Evolutionary conservation across 192 early-diverging fungal species (phyloP).

Genomic region (Gryganskiella cystojenkinii): DNA sequence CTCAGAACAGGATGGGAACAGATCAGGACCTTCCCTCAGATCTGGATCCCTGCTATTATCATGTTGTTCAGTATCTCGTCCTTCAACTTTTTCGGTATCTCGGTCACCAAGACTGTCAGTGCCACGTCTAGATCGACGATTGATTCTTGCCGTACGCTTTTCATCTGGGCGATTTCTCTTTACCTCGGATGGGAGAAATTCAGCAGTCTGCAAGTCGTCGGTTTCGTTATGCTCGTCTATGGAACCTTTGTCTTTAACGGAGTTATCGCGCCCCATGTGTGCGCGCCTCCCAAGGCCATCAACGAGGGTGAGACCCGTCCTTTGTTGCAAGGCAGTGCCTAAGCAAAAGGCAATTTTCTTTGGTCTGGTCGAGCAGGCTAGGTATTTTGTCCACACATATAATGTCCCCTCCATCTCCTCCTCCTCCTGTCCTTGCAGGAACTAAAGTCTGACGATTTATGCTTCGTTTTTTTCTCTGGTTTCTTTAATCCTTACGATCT

Average conservation of each 20-base stretch:
- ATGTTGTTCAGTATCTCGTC: constrained; percentile 94
- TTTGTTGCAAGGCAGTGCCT: constrained; percentile 25
- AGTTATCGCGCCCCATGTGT: constrained; percentile 75
- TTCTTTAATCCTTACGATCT: no score
- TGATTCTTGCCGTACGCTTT: constrained; percentile 94
- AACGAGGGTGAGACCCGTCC: constrained; percentile 32
- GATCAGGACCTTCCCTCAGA: constrained; percentile 66
- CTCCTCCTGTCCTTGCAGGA: no score
- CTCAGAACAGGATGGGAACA: constrained; percentile 78
- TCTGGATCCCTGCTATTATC: constrained; percentile 80
- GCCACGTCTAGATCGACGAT: constrained; percentile 96
- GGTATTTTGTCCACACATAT: no score
- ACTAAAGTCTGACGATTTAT: no score
- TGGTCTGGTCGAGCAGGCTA: no score
- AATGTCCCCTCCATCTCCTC: not conserved
- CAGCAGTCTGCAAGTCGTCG: constrained; percentile 91
- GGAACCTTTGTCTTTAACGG: constrained; percentile 95
- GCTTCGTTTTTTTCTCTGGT: no score
- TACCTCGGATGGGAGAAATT: constrained; percentile 97
- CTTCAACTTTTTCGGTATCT: constrained; percentile 97
- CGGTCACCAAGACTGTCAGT: constrained; percentile 85
- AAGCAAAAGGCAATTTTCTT: not conserved
- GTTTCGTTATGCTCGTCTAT: constrained; percentile 71
- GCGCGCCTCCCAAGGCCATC: constrained; percentile 30
- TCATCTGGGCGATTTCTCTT: constrained; percentile 94